Conservation (phyloP, 768 basidiomycete genomes). For the Hebeloma cylindrosporum region DNA sequence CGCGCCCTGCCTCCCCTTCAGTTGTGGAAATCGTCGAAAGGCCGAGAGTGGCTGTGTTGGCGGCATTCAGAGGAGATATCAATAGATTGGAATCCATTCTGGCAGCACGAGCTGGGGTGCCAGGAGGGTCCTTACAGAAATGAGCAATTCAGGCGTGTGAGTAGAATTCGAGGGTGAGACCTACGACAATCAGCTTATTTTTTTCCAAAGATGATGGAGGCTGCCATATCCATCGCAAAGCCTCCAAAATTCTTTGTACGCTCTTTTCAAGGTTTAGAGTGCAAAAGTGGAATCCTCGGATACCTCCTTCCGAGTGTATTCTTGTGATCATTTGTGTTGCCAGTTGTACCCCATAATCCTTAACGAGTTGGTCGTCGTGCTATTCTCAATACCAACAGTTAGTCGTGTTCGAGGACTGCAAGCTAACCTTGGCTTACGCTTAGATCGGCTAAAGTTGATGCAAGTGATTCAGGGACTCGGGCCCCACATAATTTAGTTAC, state of each 20-base stretch:
- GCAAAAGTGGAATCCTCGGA: conserved; percentile 88
- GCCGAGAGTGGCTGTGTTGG: conserved; percentile 57
- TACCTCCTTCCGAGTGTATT: conserved; percentile 52
- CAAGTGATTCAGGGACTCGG: conserved; percentile 68
- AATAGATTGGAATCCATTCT: conserved; percentile 38
- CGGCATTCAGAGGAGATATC: conserved; percentile 66
- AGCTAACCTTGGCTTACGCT: conserved; percentile 70
- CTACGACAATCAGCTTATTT: conserved; percentile 71
- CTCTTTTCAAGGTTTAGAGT: conserved; percentile 98
- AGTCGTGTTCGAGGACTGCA: too few relatives aligned
- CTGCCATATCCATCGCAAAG: conserved; percentile 65
- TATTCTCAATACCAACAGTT: conserved; percentile 37
- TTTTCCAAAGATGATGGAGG: conserved; percentile 34
- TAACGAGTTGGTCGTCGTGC: conserved; percentile 93
- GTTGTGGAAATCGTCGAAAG: conserved; percentile 49
- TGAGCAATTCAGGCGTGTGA: conserved; percentile 4
- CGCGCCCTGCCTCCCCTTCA: conserved; percentile 61
- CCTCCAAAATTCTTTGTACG: conserved; percentile 81
- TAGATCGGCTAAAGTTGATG: conserved; percentile 60
- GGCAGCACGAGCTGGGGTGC: conserved; percentile 28
- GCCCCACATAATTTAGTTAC: conserved; percentile 88
- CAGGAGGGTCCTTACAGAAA: conserved; percentile 42
- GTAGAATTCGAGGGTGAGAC: conserved; percentile 4
- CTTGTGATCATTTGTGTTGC: conserved; percentile 77
- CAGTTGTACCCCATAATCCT: conserved; percentile 89